These are phyloP conservation scores for Aspergillus piperis DNA, from an alignment of 2,329 filamentous ascomycete species.

Conservation along the genomic window DNA sequence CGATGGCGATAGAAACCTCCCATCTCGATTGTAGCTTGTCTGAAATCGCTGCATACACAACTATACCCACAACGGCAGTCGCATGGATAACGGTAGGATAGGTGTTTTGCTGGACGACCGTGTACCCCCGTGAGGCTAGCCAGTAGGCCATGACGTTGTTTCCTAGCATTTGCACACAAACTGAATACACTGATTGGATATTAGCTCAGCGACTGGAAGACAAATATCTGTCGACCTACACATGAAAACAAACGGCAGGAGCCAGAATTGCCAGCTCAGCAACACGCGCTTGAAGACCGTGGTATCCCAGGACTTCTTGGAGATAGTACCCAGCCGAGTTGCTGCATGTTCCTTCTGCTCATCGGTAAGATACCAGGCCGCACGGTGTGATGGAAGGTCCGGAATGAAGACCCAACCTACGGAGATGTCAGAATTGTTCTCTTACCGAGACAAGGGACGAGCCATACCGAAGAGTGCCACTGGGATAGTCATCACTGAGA, in stretches of 20 bases:
- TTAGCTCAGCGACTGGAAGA: neutral
- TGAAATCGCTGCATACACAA: slow-evolving; percentile 45
- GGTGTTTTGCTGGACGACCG: slow-evolving; percentile 48
- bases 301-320: slow-evolving; percentile 29
- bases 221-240: slow-evolving; percentile 25
- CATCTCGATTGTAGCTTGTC: slow-evolving; percentile 48
- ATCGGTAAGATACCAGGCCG: slow-evolving; percentile 43
- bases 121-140: slow-evolving; percentile 50
- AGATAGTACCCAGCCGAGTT: slow-evolving; percentile 37
- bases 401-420: slow-evolving; percentile 50
- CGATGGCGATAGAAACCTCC: slow-evolving; percentile 48
- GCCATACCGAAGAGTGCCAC: slow-evolving; percentile 43
- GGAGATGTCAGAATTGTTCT: neutral
- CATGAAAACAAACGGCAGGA: slow-evolving; percentile 51
- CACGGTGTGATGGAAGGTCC: slow-evolving; percentile 44
- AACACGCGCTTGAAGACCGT: slow-evolving; percentile 38
- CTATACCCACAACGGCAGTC: slow-evolving; percentile 46
- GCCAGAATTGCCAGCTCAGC: slow-evolving; percentile 51
- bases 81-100: slow-evolving; percentile 48
- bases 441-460: neutral
- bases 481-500: slow-evolving; percentile 46
- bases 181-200: slow-evolving; percentile 39
- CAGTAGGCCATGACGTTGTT: slow-evolving; percentile 52
- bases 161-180: slow-evolving; percentile 45
- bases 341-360: slow-evolving; percentile 40